Evolutionary conservation across 805 yeast species (phyloP).

Genomic region (Candida glaebosa): DNA sequence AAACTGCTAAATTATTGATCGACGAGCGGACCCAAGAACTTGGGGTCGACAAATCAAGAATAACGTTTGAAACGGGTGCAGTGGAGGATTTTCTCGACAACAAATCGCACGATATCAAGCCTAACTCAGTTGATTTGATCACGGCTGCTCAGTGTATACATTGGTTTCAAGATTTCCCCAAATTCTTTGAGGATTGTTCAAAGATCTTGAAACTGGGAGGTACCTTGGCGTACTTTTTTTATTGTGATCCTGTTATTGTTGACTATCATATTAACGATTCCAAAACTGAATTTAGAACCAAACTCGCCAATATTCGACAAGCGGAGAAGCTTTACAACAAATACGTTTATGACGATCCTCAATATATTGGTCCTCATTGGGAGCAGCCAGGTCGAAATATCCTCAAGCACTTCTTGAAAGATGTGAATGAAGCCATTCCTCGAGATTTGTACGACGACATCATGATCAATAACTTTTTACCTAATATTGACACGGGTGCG

Average conservation of each 20-base stretch:
- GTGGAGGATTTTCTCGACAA: constrained; percentile 26
- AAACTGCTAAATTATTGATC: constrained; percentile 34
- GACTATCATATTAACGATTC: constrained; percentile 18
- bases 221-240: constrained; percentile 40
- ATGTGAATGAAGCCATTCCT: constrained; percentile 43
- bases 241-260: constrained; percentile 37
- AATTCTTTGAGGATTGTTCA: constrained; percentile 26
- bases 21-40: constrained; percentile 20
- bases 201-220: constrained; percentile 40
- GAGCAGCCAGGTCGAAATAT: constrained; percentile 74
- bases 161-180: constrained; percentile 37
- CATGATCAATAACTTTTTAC: constrained; percentile 22
- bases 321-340: constrained; percentile 30
- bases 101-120: constrained; percentile 11
- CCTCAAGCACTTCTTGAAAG: constrained; percentile 43
- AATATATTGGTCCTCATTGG: constrained; percentile 69
- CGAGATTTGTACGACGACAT: constrained; percentile 37
- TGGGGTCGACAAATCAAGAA: constrained; percentile 24
- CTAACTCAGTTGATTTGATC: constrained; percentile 27
- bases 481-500: constrained; percentile 12
- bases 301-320: constrained; percentile 14
- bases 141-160: constrained; percentile 43
- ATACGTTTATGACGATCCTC: constrained; percentile 40
- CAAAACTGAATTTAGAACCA: constrained; percentile 6
- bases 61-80: constrained; percentile 28